Percentiles rank a stretch among this genome's conserved stretches.
These are phyloP conservation scores for Ambrosiella cleistominuta DNA, from an alignment of 2,329 filamentous ascomycete genomes.

Conservation along the genomic window DNA sequence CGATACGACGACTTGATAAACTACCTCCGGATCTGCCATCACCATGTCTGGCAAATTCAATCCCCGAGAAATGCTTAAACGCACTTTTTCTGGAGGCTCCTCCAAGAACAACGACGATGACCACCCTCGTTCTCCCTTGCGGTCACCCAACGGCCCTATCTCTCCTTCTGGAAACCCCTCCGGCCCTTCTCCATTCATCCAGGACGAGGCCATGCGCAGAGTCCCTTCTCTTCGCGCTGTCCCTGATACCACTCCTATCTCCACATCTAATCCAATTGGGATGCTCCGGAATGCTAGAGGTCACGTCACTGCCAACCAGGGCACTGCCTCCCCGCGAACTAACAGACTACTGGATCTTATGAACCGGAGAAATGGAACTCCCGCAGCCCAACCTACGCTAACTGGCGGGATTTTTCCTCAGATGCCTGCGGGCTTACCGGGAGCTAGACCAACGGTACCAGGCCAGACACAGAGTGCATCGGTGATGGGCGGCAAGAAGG, in stretches of 20 bases:
- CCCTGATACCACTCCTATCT: neutral
- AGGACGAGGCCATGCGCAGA: neutral
- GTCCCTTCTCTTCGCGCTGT: constrained; percentile 8
- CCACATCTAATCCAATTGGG: neutral
- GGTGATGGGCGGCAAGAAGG: neutral
- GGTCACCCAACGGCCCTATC: neutral
- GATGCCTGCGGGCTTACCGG: neutral
- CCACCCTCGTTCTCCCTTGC: neutral
- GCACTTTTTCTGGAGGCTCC: constrained; percentile 7
- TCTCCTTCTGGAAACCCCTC: neutral
- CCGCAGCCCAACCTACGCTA: neutral
- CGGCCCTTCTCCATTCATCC: constrained; percentile 1
- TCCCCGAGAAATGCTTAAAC: constrained; percentile 7
- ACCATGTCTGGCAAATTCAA: constrained; percentile 9
- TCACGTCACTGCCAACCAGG: neutral
- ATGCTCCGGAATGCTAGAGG: constrained; percentile 6
- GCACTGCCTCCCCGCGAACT: neutral
- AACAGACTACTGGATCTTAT: constrained; percentile 3
- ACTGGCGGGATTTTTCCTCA: neutral
- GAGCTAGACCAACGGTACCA: neutral
- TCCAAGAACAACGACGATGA: constrained; percentile 2
- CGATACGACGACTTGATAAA: neutral
- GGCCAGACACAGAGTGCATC: neutral
- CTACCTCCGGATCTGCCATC: neutral
- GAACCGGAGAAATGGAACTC: neutral